Evolutionary conservation across 2,329 filamentous ascomycete species (phyloP).

Genomic region (Pyrenophora seminiperda): DNA sequence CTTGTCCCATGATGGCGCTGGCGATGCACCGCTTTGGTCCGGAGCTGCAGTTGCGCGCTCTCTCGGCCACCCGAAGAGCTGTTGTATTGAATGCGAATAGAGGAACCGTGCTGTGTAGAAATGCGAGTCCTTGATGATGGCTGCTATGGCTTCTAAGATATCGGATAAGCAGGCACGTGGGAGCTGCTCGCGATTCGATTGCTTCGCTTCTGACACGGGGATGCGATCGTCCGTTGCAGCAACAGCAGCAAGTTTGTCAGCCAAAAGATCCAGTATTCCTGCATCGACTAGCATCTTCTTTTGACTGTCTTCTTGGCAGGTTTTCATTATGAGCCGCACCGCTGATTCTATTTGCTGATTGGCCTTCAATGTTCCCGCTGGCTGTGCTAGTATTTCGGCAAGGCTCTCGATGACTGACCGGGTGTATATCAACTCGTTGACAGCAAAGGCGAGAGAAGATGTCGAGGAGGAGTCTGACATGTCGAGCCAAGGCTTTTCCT

Average conservation of each 20-base stretch:
- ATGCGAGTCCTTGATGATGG: conserved; percentile 78
- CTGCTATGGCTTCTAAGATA: conserved; percentile 76
- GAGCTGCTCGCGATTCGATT: conserved; percentile 27
- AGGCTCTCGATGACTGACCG: conserved; percentile 66
- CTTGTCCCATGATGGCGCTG: conserved; percentile 37
- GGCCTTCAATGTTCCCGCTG: conserved; percentile 56
- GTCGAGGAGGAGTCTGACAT: conserved; percentile 57
- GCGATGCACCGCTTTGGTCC: conserved; percentile 24
- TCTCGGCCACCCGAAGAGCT: conserved; percentile 41
- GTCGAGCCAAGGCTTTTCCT: conserved; percentile 60
- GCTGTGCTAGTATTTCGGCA: conserved; percentile 67
- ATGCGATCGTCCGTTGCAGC: conserved; percentile 36
- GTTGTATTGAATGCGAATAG: conserved; percentile 49
- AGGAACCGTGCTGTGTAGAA: conserved; percentile 71
- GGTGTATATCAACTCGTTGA: conserved; percentile 63
- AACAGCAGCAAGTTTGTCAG: conserved; percentile 65
- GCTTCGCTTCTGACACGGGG: conserved; percentile 23
- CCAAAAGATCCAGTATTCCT: conserved; percentile 78
- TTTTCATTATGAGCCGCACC: conserved; percentile 62
- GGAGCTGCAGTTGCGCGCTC: conserved; percentile 24
- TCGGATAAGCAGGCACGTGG: conserved; percentile 65
- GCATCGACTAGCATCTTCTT: conserved; percentile 72
- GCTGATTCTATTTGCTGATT: conserved; percentile 68
- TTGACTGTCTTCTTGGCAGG: conserved; percentile 72
- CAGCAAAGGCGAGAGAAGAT: conserved; percentile 56